Base-by-base conservation (phyloP, 495 filamentous ascomycete species). In the Lepraria neglecta region DNA sequence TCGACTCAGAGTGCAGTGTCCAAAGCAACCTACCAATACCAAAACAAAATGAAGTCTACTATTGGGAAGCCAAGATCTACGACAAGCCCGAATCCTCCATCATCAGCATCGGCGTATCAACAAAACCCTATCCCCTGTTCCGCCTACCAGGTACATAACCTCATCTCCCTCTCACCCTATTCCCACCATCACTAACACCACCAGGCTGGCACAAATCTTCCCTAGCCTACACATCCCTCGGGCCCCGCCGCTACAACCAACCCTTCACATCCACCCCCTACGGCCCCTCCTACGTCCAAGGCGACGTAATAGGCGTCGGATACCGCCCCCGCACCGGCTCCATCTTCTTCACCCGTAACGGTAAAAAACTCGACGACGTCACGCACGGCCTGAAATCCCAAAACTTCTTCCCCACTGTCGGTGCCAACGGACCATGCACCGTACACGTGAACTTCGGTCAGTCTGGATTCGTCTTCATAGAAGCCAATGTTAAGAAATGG, bases 401-500 rank as follows among this genome's bases (percentile, higher is more conserved):
- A 67, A 98, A 98, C 70, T 88, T 97, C 73, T 98, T 98, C 74
- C 94, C 94, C 1, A 92, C 94, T 1, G 80, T 98, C 44, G 94
- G 94, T 50, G 92, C 94, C 24, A 96, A 92, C 69, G 94, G 94
- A 1, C 94, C 94, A 10, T 90, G 89, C 69, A 86, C 85, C 17
- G 80, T 97, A 6, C 92, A 97, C 71, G 94, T 98, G 67, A 98
- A 98, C 71, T 96, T 98, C 71, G 94, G 94, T 3, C 94, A 98
- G 70, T 87, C 91, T 66, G 94, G 94, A 45, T 98, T 97, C 67
- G 94, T 97, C 19, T 98, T 97, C 69, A 97, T 98, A 69, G 94
- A 98, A 75, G 94, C 91, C 47, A 98, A 98, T 65, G 94, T 98
- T 43, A 98, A 98, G 81, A 97, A 97, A 80, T 97, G 94, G 94